phyloP scores from a whole-genome alignment of 1,284 basidiomycete species.

The Moesziomyces globuligerus region DNA sequence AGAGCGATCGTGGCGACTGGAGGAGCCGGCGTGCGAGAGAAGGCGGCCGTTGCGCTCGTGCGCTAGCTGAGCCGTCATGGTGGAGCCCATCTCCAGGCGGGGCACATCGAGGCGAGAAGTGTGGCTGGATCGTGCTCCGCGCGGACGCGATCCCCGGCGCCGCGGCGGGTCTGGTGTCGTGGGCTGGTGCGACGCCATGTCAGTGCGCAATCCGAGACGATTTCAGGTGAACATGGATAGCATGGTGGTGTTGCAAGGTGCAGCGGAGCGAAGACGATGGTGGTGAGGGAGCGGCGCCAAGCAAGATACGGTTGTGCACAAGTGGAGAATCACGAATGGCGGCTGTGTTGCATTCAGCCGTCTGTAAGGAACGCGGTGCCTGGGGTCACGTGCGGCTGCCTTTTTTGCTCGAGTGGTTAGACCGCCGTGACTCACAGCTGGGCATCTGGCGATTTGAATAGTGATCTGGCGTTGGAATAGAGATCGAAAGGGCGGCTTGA shows the following conservation, averaged over 20 bases:
- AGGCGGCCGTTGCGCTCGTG: conserved; percentile 30
- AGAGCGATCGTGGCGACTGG: conserved; percentile 1
- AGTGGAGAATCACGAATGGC: no score
- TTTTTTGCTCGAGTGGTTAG: no score
- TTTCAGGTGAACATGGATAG: conserved; percentile 1
- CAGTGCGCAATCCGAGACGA: not conserved
- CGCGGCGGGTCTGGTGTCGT: not conserved
- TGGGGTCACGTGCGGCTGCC: no score
- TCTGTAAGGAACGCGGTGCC: no score
- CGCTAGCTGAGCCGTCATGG: conserved; percentile 23
- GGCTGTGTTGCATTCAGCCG: no score
- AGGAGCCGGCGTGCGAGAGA: conserved; percentile 6
- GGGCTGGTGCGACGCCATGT: not conserved
- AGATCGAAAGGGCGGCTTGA: no score
- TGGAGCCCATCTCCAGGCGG: conserved; percentile 28
- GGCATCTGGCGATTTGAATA: no score
- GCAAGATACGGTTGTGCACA: no score
- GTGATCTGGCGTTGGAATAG: not conserved
- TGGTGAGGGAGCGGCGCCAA: no score
- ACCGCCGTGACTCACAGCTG: no score
- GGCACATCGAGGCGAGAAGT: conserved; percentile 20
- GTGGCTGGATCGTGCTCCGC: conserved; percentile 32
- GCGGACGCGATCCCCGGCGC: conserved; percentile 2
- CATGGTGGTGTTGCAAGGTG: not conserved
- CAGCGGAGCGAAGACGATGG: no score